Conservation (phyloP, 345 rosid species). For the Diplotaxis tenuifolia region DNA sequence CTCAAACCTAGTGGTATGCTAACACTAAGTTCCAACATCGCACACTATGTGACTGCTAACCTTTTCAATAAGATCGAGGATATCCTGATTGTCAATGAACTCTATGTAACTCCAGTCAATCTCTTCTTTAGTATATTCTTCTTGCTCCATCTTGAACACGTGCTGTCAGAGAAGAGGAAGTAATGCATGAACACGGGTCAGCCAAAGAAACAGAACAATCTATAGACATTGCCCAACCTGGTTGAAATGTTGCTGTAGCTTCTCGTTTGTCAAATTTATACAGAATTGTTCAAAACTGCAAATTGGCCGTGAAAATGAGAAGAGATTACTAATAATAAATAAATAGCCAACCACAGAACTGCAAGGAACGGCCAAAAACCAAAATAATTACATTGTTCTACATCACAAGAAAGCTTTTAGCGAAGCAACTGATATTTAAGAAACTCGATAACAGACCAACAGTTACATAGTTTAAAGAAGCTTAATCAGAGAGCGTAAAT, state of each 20-base stretch:
- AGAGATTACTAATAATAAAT: background rate
- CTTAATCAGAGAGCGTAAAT: conserved; percentile 14
- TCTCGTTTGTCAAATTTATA: conserved; percentile 98
- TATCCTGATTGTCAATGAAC: conserved; percentile 90
- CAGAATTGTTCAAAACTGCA: conserved; percentile 98
- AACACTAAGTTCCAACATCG: conserved; percentile 7
- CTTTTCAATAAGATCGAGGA: conserved; percentile 98
- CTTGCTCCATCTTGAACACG: conserved; percentile 99
- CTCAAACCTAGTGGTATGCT: conserved; percentile 12
- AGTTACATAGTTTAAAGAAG: conserved; percentile 19
- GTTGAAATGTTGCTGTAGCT: conserved; percentile 97
- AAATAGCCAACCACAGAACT: conserved; percentile 23
- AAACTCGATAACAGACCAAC: conserved; percentile 9
- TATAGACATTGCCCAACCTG: conserved; percentile 57
- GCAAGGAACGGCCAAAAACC: conserved; percentile 18
- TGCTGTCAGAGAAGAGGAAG: conserved; percentile 56
- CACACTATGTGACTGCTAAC: conserved; percentile 38
- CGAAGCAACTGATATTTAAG: conserved; percentile 22
- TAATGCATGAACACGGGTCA: conserved; percentile 9
- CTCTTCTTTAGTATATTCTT: conserved; percentile 93
- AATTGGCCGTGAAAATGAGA: conserved; percentile 7
- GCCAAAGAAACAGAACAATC: conserved; percentile 19
- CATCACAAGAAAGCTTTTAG: conserved; percentile 17
- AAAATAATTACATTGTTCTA: conserved; percentile 19
- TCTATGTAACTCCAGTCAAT: conserved; percentile 99